Base-by-base conservation (phyloP, 495 filamentous ascomycete genomes). In the Cairneyella variabilis region DNA sequence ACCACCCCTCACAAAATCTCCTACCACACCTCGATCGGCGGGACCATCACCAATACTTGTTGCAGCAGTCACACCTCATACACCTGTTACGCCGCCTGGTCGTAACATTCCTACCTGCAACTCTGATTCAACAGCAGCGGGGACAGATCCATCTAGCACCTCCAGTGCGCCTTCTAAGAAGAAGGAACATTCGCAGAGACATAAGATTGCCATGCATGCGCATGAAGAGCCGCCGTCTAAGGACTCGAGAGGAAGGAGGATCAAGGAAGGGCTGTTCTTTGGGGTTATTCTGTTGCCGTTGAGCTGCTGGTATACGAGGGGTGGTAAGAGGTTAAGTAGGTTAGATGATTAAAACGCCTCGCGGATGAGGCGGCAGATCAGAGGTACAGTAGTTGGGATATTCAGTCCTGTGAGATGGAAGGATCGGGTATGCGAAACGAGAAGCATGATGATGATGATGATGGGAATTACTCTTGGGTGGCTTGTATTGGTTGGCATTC, bases 231-330 rank as follows among this genome's bases (percentile, higher is more conserved):
- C 6, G 28, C 28, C 28, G 7, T 6, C 28, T 41, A 18, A 44
- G 49, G n/a, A n/a, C n/a, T n/a, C n/a, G 10, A 43, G 18, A 16
- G 39, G 49, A n/a, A 25, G 26, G 20, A 45, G 27, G n/a, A 23
- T 54, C 10, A 54, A 54, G 17, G 51, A 54, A 9, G 51, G 38
- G 3, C 16, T 36, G 5, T 54, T 47, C 32, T 47, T 54, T 32
- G 51, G 41, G 2, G 46, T 54, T 28, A 42, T 47, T 12, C 14
- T 54, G 6, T 38, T 54, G n/a, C 41, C 41, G 6, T 12, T 39
- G 27, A 54, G 41, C 21, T 54, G 51, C 28, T 54, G 51, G 51
- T 54, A 53, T 25, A 54, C 32, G 10, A 32, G 41, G 17, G 51
- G 42, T 18, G 51, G 41, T 6, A 54, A 40, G 45, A 32, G 45